phyloP scores from a whole-genome alignment of 1,139 yeast genomes.

The Entelexis paramagnoliae region DNA sequence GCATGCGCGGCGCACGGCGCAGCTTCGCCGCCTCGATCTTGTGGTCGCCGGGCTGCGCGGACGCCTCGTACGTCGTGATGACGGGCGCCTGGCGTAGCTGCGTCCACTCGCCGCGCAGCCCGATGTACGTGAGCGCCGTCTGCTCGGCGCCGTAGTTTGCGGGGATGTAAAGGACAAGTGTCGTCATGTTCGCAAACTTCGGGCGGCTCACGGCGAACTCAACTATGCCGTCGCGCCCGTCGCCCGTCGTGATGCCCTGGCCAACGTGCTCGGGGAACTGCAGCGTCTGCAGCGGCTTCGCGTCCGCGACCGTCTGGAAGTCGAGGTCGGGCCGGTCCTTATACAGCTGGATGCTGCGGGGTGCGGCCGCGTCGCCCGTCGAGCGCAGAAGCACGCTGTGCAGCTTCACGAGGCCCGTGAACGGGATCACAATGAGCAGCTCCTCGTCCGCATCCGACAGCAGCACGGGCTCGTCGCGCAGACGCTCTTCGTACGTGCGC shows the following conservation, averaged over 20 bases:
- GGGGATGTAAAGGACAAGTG: slow-evolving; percentile 57
- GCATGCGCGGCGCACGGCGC: neutral
- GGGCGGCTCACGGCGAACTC: slow-evolving; percentile 78
- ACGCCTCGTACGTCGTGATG: slow-evolving; percentile 70
- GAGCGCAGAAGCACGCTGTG: slow-evolving; percentile 65
- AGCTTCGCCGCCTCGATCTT: slow-evolving; percentile 29
- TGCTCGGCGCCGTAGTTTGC: slow-evolving; percentile 57
- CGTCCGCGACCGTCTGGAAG: slow-evolving; percentile 49
- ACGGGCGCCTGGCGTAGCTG: slow-evolving; percentile 55
- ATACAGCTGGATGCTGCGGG: slow-evolving; percentile 57
- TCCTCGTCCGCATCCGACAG: slow-evolving; percentile 79
- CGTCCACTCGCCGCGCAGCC: slow-evolving; percentile 70
- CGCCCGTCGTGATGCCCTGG: slow-evolving; percentile 23
- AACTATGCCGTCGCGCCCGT: slow-evolving; percentile 48
- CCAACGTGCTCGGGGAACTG: slow-evolving; percentile 53
- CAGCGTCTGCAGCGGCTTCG: slow-evolving; percentile 44
- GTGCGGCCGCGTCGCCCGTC: slow-evolving; percentile 52
- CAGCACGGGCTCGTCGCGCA: slow-evolving; percentile 37
- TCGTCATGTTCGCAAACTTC: slow-evolving; percentile 58
- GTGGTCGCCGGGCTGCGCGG: slow-evolving; percentile 89
- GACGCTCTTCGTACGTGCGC: slow-evolving; percentile 44
- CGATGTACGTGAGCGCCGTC: slow-evolving; percentile 56
- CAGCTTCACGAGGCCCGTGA: slow-evolving; percentile 63
- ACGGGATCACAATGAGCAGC: slow-evolving; percentile 65
- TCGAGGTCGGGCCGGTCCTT: slow-evolving; percentile 63